phyloP scores from a whole-genome alignment of 176 grass and related monocot genomes.

The Hyparrhenia diplandra region DNA sequence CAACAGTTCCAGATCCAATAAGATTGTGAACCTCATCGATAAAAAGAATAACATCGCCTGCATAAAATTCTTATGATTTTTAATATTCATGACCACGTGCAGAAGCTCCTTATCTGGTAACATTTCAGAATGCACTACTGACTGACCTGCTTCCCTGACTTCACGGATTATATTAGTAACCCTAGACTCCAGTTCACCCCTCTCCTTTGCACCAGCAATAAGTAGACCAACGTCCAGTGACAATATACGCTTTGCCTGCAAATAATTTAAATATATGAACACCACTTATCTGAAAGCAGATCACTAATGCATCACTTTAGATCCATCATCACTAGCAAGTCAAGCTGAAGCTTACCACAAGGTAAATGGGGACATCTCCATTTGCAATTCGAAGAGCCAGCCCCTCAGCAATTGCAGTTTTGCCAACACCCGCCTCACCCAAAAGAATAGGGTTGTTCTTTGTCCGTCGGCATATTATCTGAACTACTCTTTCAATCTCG shows the following conservation, averaged over 20 bases:
- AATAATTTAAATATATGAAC: constrained; percentile 21
- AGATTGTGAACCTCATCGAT: constrained; percentile 98
- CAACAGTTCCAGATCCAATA: constrained; percentile 84
- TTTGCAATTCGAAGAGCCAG: constrained; percentile 81
- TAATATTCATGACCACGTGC: neutral
- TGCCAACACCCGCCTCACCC: constrained; percentile 92
- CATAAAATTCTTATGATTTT: constrained; percentile 5
- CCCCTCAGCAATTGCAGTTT: constrained; percentile 95
- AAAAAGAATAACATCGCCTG: constrained; percentile 94
- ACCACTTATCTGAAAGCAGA: neutral
- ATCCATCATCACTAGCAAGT: constrained; percentile 3
- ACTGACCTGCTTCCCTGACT: constrained; percentile 83
- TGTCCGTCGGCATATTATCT: constrained; percentile 89
- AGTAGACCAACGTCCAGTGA: constrained; percentile 85
- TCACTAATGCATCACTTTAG: neutral
- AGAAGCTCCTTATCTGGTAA: constrained; percentile 10
- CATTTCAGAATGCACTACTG: constrained; percentile 17
- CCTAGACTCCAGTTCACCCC: constrained; percentile 88
- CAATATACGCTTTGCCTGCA: constrained; percentile 90
- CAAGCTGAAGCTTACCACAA: constrained; percentile 46
- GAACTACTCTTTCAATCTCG: constrained; percentile 91
- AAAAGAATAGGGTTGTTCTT: constrained; percentile 99
- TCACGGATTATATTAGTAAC: constrained; percentile 84
- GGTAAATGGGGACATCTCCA: constrained; percentile 73
- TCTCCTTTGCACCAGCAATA: constrained; percentile 96